Evolutionary conservation across 371 early-diverging fungal species (phyloP).

Genomic region (Syncephalastrum sp.): DNA sequence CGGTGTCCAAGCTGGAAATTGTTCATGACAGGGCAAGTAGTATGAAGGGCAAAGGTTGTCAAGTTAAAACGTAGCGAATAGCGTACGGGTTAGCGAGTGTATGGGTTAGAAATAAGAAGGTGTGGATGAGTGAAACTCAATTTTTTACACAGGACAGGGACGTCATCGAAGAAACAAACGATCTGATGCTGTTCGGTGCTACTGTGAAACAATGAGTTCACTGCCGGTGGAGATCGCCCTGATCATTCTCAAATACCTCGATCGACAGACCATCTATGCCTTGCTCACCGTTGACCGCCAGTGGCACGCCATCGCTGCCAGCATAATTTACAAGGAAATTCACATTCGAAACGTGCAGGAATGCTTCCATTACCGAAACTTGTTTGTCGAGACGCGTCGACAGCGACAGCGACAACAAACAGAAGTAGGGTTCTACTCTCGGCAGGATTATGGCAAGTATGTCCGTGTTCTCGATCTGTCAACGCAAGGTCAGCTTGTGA

Average conservation of each 20-base stretch:
- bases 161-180: too few species aligned
- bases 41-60: too few species aligned
- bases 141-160: too few species aligned
- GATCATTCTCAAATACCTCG: slow-evolving; percentile 4
- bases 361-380: slow-evolving; percentile 11
- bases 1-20: too few species aligned
- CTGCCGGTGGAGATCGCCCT: slow-evolving; percentile 12
- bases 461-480: slow-evolving; percentile 14
- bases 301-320: slow-evolving; percentile 8
- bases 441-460: slow-evolving; percentile 7
- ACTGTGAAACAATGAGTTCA: too few species aligned
- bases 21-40: too few species aligned
- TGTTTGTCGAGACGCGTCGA: slow-evolving; percentile 17
- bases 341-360: slow-evolving; percentile 5
- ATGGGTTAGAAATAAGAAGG: too few species aligned
- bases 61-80: too few species aligned
- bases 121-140: too few species aligned
- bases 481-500: slow-evolving; percentile 3
- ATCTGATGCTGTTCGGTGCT: too few species aligned
- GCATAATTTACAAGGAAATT: slow-evolving; percentile 3
- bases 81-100: too few species aligned
- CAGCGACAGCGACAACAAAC: slow-evolving; percentile 2
- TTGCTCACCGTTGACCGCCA: slow-evolving; percentile 12
- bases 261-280: slow-evolving; percentile 3
- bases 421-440: slow-evolving; percentile 9